Percentiles rank a stretch among this genome's conserved stretches.
Conservation (phyloP, 2,329 filamentous ascomycete species). For the Coleophoma eucalyptorum region DNA sequence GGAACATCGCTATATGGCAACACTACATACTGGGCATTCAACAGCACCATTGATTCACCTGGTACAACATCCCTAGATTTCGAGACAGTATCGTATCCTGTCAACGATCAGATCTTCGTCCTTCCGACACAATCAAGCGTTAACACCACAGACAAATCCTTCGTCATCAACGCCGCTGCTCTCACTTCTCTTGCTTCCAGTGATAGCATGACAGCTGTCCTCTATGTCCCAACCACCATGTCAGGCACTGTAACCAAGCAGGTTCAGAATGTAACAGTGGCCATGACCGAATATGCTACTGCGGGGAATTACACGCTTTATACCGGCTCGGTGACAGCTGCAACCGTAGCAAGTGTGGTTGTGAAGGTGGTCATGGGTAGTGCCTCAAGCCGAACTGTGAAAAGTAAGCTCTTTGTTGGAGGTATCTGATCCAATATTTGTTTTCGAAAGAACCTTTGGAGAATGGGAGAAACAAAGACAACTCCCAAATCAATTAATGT, state of each 20-base stretch:
- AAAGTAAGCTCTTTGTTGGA: conserved; percentile 3
- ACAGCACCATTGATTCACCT: conserved; percentile 3
- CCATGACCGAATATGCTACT: conserved; percentile 1
- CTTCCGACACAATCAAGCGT: conserved; percentile 5
- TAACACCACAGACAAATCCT: neutral
- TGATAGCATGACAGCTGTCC: conserved; percentile 3
- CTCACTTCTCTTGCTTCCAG: conserved; percentile 2
- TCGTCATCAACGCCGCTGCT: conserved; percentile 8
- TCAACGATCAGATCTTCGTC: conserved; percentile 12
- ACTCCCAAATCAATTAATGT: no score
- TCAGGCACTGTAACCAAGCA: conserved; percentile 3
- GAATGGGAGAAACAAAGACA: no score
- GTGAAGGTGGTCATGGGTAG: conserved; percentile 8
- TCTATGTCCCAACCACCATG: conserved; percentile 8
- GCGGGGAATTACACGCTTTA: conserved; percentile 10
- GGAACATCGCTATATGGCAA: conserved; percentile 4
- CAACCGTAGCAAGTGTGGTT: conserved; percentile 4
- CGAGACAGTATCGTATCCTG: conserved; percentile 3
- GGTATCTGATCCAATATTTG: neutral
- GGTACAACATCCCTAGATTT: conserved; percentile 7
- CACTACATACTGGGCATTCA: conserved; percentile 6
- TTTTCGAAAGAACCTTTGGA: no score
- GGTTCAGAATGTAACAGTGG: conserved; percentile 3
- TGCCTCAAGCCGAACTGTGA: conserved; percentile 8
- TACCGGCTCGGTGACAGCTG: neutral